Base-by-base conservation (phyloP, 306 rosid species). In the Malus sieversii region DNA sequence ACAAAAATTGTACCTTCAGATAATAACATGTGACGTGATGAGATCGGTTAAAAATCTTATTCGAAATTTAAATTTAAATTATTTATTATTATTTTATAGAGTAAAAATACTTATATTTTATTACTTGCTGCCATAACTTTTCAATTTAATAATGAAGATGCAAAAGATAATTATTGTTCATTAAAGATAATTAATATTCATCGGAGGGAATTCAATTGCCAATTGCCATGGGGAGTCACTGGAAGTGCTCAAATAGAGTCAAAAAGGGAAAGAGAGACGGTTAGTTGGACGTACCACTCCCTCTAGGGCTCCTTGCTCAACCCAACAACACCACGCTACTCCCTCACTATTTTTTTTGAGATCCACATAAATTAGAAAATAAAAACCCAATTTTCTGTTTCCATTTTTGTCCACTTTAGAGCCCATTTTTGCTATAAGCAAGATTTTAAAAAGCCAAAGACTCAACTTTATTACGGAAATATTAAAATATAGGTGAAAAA, bases 241-340 rank as follows among this genome's bases (percentile, higher is more conserved):
- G 1, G 33, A 15, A 53, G 11, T 30, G 33, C 33, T 33, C 35
- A 33, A 33, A 30, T 75, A 62, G 76, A 68, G 89, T 86, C 90
- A 85, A 85, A 85, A 82, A 68, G 59, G 65, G 64, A 85, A 84
- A 68, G 59, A 69, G 64, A 83, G 86, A 83, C 77, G 72, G 89
- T 76, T 87, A 66, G 93, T 82, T 87, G 93, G 87, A 83, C 84
- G 68, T 77, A 53, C 76, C 55, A 4, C 59, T 13, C 66, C 15
- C 63, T 23, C 23, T 23, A 27, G 35, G 78, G 78, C 76, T 67
- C 77, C 19, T 71, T 44, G 66, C 63, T 83, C 76, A 67, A 48
- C 53, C 53, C 53, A 48, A 48, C 53, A 48, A 9, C 46, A 4
- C 53, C 16, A 15, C 78, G 51, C 80, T 68, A 80, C 85, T 78